Percentiles rank a stretch among this genome's conserved stretches.
phyloP scores from a whole-genome alignment of 202 grass and related monocot genomes.

The Cymbopogon flexuosus region DNA sequence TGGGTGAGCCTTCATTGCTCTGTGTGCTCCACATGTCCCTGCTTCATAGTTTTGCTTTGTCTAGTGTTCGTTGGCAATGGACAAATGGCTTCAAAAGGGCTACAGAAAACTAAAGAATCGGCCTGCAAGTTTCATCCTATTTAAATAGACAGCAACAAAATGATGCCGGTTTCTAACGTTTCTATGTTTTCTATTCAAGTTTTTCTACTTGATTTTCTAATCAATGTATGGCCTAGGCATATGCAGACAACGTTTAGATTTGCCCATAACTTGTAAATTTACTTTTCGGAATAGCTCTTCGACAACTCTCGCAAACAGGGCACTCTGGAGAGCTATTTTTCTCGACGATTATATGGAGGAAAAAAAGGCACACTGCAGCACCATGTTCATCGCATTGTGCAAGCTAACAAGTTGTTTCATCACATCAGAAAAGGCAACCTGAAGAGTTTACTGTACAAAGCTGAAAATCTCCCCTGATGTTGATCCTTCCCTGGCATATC shows the following conservation, averaged over 20 bases:
- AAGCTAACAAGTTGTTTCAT: slow-evolving; percentile 49
- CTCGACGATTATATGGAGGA: neutral
- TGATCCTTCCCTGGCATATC: slow-evolving; percentile 64
- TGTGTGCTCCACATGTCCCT: neutral
- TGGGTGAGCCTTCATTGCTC: neutral
- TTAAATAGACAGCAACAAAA: neutral
- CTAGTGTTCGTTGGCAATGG: neutral
- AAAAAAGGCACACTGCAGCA: neutral
- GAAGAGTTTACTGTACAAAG: slow-evolving; percentile 51
- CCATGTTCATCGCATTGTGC: slow-evolving; percentile 30
- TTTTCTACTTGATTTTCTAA: neutral
- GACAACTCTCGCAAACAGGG: neutral
- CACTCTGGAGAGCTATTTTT: neutral
- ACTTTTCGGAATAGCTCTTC: neutral
- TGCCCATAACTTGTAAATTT: neutral
- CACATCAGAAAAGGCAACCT: slow-evolving; percentile 54
- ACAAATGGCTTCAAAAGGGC: slow-evolving; percentile 6
- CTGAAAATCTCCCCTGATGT: slow-evolving; percentile 44
- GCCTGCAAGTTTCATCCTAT: neutral
- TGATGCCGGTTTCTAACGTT: neutral
- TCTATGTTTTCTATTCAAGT: neutral
- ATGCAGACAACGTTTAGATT: neutral
- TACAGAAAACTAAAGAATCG: neutral
- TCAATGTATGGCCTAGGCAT: neutral
- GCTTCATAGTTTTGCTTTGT: neutral